Evolutionary conservation across 257 asterid species (phyloP), one percentile per base, ranked within the genome.

Genomic region (Ophiorrhiza pumila): DNA sequence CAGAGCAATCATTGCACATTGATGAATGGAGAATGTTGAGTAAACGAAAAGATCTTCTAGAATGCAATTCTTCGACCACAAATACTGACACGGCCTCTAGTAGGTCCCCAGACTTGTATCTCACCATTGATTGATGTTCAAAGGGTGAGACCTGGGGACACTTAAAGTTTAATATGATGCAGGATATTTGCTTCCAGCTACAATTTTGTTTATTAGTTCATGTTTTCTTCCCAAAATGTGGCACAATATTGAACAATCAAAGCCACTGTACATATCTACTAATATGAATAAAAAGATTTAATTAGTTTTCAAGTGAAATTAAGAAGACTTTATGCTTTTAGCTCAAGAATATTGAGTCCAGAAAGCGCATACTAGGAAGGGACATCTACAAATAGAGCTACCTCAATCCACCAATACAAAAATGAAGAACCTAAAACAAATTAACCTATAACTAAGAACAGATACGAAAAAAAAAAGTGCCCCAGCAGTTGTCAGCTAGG

Each of bases 21-120:
- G 90, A 90, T 53, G 76, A 81, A 35, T 88, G 97, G 97, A 85
- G 87, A 47, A 77, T 83, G 50, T 22, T 63, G 69, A 77, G 83
- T 73, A 79, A 79, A 79, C 76, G 81, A 53, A 80, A 73, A 66
- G 78, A 72, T 74, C 71, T 58, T 55, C 77, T 13, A 63, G 27
- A 15, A 25, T 23, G 66, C 35, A 74, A 53, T 79, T 77, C 85
- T 64, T 76, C 78, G 60, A 52, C 80, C 23, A 80, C 78, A 80
- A 74, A 69, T 65, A 69, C 75, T 45, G 72, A 67, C 41, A 75
- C 78, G 4, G 66, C 66, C 39, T 75, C 69, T 6, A 58, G 71
- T 69, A 74, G 65, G 76, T 74, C 91, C 50, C 64, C 86, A 0
- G 90, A 84, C 49, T 70, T 83, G 76, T 71, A 77, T 78, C 79